Percentiles rank a stretch among this genome's conserved stretches.
These are phyloP conservation scores for Leishmania mexicana DNA, from an alignment of 208 protist species.

Conservation along the genomic window DNA sequence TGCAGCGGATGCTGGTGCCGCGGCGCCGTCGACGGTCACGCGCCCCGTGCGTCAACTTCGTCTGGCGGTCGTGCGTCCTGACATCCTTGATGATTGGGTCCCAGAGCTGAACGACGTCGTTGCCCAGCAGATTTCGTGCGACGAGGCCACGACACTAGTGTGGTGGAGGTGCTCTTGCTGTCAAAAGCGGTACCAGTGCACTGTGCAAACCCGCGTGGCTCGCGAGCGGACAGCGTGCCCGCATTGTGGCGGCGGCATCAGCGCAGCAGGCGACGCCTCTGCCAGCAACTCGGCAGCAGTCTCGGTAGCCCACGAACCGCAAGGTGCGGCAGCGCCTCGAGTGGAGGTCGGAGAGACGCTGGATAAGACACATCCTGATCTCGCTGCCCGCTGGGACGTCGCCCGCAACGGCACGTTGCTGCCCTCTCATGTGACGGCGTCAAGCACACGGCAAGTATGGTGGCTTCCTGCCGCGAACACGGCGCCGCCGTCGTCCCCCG, in stretches of 20 bases:
- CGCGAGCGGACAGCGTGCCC: constrained; percentile 46
- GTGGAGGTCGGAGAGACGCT: constrained; percentile 22
- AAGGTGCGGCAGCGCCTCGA: not conserved
- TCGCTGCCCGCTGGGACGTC: constrained; percentile 55
- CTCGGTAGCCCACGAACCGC: not conserved
- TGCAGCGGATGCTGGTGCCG: not conserved
- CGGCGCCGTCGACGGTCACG: not conserved
- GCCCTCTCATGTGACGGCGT: constrained; percentile 47
- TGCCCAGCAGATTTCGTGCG: constrained; percentile 51
- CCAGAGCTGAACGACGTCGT: constrained; percentile 79
- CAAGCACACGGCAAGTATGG: constrained; percentile 64
- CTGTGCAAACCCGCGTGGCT: constrained; percentile 52
- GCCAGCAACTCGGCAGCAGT: not conserved
- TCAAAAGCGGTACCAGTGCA: constrained; percentile 48
- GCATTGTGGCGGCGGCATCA: constrained; percentile 32
- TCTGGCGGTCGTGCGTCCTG: constrained; percentile 69
- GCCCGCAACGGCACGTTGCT: constrained; percentile 53
- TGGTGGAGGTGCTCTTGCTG: constrained; percentile 71
- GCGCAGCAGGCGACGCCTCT: not conserved
- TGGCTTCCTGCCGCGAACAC: constrained; percentile 38
- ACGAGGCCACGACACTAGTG: constrained; percentile 15
- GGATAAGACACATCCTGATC: constrained; percentile 42
- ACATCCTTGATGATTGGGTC: constrained; percentile 83
- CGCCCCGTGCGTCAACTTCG: constrained; percentile 22
- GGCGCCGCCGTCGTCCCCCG: not conserved